phyloP scores from a whole-genome alignment of 2,329 filamentous ascomycete genomes.

The Boeremia lycopersici region DNA sequence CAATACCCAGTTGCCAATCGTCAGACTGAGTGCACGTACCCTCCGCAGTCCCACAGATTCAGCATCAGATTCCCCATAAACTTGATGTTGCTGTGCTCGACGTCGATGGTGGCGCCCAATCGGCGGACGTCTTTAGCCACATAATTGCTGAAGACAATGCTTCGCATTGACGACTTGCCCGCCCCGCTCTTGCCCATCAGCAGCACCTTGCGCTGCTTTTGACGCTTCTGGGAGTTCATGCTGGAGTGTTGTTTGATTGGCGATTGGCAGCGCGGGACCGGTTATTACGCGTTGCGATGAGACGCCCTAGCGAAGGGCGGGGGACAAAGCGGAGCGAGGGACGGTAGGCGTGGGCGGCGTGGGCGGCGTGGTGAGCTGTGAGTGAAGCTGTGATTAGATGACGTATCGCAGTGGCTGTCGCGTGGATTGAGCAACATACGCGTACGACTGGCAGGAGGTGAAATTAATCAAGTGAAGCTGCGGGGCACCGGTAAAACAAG shows the following conservation, averaged over 20 bases:
- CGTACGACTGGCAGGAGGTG: not conserved
- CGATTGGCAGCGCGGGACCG: not conserved
- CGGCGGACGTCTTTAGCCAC: constrained; percentile 93
- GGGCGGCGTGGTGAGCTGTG: not conserved
- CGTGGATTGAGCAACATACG: constrained; percentile 1
- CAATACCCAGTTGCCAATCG: constrained; percentile 5
- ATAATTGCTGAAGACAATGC: constrained; percentile 99
- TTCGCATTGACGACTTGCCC: constrained; percentile 97
- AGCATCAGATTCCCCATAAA: constrained; percentile 97
- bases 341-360: not conserved
- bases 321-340: not conserved
- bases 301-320: not conserved
- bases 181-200: constrained; percentile 90
- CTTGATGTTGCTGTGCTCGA: constrained; percentile 97
- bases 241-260: constrained; percentile 8
- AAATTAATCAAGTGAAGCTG: not conserved
- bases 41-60: constrained; percentile 98
- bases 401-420: constrained; percentile 11
- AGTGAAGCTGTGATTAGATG: constrained; percentile 6
- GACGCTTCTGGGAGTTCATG: constrained; percentile 52
- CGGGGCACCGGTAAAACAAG: not conserved
- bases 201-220: constrained; percentile 61
- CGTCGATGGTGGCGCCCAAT: constrained; percentile 94
- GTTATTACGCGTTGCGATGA: not conserved
- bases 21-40: constrained; percentile 54